Evolutionary conservation across 1,139 yeast species (phyloP), one percentile per base, ranked within the genome.

Genomic region (Pichia sp.): DNA sequence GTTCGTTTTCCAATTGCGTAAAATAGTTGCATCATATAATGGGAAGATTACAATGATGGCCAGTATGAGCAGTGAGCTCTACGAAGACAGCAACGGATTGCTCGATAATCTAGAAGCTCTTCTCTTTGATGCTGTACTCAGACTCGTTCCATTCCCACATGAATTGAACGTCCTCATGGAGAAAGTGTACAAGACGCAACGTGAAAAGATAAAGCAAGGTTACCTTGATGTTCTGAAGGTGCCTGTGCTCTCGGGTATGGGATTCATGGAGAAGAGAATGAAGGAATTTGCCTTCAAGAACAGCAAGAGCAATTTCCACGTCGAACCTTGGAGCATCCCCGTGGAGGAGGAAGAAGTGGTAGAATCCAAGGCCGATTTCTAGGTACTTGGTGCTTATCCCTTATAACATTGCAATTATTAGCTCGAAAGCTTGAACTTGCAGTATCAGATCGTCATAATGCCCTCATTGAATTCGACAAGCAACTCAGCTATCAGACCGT

Each of bases 301-400:
- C 44, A 91, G 95, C 12, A 69, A 83, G 44, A 77, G 78, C 59
- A 77, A 72, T 52, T 86, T 91, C 55, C 94, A 83, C 51, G 81
- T 88, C 40, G 88, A 83, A 46, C 85, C 78, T 52, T 88, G 96
- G 94, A 85, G 94, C 18, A 91, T 91, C 32, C 97, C 98, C 0
- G 94, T 91, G 3, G 96, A 85, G 42, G 87, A 78, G 39, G 77
- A 71, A 25, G 80, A 69, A 14, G 70, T 64, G 23, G 72, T 64
- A 21, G 43, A 37, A 6, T 9, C 18, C 17, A 40, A 33, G 19
- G 17, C 31, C 1, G 39, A 30, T 15, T 38, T 33, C 14, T 39
- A 33, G 17, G 5, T 14, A 6, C 17, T 19, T 23, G 13, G 25
- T 23, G 6, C 12, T 6, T 23, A 23, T n/a, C n/a, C n/a, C n/a